Evolutionary conservation across 140 eudicot genomes (phyloP).

Genomic region (Oenanthe javanica): DNA sequence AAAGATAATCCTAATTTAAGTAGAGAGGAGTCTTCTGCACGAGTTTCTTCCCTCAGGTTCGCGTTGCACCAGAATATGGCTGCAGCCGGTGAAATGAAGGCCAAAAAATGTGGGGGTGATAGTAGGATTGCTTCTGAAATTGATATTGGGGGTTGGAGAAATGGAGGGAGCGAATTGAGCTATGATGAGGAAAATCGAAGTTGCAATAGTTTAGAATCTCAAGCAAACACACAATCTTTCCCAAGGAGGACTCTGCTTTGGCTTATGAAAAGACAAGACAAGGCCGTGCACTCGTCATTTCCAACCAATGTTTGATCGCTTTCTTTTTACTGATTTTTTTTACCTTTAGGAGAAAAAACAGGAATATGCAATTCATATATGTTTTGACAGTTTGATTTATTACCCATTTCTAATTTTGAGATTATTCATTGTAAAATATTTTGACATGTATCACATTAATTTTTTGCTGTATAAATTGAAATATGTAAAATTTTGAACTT

Average conservation of each 20-base stretch:
- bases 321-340: neutral
- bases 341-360: neutral
- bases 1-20: conserved; percentile 28
- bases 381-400: too few species aligned
- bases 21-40: conserved; percentile 1
- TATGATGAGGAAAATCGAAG: conserved; percentile 38
- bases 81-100: conserved; percentile 17
- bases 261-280: conserved; percentile 63
- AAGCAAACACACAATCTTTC: conserved; percentile 42
- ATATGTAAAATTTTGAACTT: too few species aligned
- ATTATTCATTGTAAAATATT: too few species aligned
- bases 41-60: conserved; percentile 46
- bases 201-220: conserved; percentile 41
- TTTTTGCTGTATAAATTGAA: too few species aligned
- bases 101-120: conserved; percentile 12
- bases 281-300: conserved; percentile 52
- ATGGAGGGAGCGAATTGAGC: conserved; percentile 24
- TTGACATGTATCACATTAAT: too few species aligned
- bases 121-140: conserved; percentile 38
- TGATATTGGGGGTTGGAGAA: conserved; percentile 33
- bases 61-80: conserved; percentile 27
- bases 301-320: conserved; percentile 32
- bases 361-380: neutral
- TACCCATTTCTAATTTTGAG: too few species aligned
- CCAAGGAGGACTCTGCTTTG: conserved; percentile 59